These are phyloP conservation scores for Cryptococcus sp. DNA, from an alignment of 1,284 basidiomycete species.

Conservation along the genomic window DNA sequence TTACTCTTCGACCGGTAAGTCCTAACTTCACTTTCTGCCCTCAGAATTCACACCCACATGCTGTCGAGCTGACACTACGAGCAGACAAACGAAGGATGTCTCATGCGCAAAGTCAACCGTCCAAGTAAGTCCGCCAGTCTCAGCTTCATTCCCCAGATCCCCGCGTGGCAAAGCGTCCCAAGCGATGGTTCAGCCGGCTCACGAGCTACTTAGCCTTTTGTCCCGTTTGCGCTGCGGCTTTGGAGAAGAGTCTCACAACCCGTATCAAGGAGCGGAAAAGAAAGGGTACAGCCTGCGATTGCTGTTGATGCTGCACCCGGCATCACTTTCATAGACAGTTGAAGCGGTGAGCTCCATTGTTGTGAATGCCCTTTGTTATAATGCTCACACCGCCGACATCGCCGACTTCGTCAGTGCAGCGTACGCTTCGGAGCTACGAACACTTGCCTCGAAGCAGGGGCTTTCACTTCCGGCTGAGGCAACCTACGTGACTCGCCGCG, in stretches of 20 bases:
- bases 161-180: background rate
- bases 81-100: conserved; percentile 74
- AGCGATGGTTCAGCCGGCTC: background rate
- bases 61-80: background rate
- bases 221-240: conserved; percentile 69
- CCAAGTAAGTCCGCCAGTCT: conserved; percentile 29
- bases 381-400: too few species aligned
- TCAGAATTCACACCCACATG: background rate
- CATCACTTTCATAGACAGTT: too few species aligned
- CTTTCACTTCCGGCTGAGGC: too few species aligned
- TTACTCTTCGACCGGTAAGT: conserved; percentile 47
- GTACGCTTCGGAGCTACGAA: too few species aligned
- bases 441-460: too few species aligned
- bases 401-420: too few species aligned
- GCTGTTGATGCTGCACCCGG: too few species aligned
- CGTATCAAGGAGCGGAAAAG: conserved; percentile 13
- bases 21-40: background rate
- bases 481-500: too few species aligned
- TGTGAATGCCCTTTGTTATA: too few species aligned
- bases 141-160: background rate
- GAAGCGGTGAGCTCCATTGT: too few species aligned
- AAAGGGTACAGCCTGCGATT: background rate
- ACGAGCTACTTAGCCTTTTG: conserved; percentile 61
- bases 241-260: conserved; percentile 44
- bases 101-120: conserved; percentile 71